These are phyloP conservation scores for Kuraishia cidri DNA, from an alignment of 805 yeast genomes.

Conservation along the genomic window DNA sequence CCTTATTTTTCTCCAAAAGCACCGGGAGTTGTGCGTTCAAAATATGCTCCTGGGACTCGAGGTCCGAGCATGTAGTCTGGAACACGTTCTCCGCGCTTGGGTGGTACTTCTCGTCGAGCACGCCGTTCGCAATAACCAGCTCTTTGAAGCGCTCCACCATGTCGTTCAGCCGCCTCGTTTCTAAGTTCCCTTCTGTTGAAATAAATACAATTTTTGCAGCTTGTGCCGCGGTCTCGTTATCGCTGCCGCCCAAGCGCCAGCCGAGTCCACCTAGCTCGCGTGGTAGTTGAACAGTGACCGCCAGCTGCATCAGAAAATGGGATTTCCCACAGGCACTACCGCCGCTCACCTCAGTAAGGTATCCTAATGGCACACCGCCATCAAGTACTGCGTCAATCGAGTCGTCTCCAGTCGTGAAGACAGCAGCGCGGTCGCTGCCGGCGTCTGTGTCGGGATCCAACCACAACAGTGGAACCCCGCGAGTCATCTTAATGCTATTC, in stretches of 20 bases:
- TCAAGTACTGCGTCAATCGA: conserved; percentile 42
- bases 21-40: conserved; percentile 61
- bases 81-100: conserved; percentile 32
- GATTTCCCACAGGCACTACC: conserved; percentile 85
- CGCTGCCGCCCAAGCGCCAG: conserved; percentile 1
- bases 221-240: conserved; percentile 1
- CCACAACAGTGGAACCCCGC: neutral
- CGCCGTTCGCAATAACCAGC: conserved; percentile 23
- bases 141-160: conserved; percentile 20
- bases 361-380: conserved; percentile 41
- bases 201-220: conserved; percentile 50
- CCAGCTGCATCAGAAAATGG: conserved; percentile 62
- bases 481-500: neutral
- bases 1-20: conserved; percentile 27
- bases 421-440: neutral
- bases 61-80: conserved; percentile 50
- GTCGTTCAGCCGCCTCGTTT: conserved; percentile 54
- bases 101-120: conserved; percentile 11
- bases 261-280: conserved; percentile 35
- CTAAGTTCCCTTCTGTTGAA: conserved; percentile 69
- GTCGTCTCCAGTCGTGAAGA: conserved; percentile 45
- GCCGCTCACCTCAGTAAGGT: conserved; percentile 72
- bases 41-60: conserved; percentile 70
- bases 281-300: conserved; percentile 49
- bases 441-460: neutral